Evolutionary conservation across 1,284 basidiomycete genomes (phyloP).

Genomic region (Fomitopsis betulina): DNA sequence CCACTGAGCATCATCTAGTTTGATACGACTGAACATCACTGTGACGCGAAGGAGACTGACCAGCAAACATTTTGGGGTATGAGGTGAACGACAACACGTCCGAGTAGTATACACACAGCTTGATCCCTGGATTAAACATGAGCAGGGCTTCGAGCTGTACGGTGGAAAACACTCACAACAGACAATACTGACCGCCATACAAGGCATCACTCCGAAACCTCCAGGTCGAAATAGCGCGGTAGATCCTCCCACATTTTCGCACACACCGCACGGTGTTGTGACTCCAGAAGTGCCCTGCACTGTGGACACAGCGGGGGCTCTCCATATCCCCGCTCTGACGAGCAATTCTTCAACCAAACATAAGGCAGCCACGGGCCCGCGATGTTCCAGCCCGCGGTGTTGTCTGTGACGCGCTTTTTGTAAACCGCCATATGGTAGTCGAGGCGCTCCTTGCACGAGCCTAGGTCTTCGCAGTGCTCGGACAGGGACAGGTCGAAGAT

Average conservation of each 20-base stretch:
- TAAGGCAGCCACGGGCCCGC: background rate
- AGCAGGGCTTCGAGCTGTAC: too few relatives aligned
- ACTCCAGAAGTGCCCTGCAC: background rate
- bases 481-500: background rate
- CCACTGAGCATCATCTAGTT: too few relatives aligned
- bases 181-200: too few relatives aligned
- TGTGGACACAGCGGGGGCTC: background rate
- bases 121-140: too few relatives aligned
- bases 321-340: background rate
- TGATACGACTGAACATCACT: too few relatives aligned
- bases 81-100: too few relatives aligned
- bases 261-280: background rate
- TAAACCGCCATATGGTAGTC: background rate
- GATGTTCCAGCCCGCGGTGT: background rate
- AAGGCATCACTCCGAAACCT: too few relatives aligned
- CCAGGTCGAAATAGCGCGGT: background rate
- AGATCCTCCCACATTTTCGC: background rate
- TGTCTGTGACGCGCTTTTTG: background rate
- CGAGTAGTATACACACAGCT: too few relatives aligned
- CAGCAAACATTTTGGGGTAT: too few relatives aligned
- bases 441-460: background rate
- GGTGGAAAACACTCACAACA: too few relatives aligned
- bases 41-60: too few relatives aligned
- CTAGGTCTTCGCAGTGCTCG: background rate
- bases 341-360: background rate